Conservation (phyloP, 202 grass and related monocot species). For the Zizania palustris region DNA sequence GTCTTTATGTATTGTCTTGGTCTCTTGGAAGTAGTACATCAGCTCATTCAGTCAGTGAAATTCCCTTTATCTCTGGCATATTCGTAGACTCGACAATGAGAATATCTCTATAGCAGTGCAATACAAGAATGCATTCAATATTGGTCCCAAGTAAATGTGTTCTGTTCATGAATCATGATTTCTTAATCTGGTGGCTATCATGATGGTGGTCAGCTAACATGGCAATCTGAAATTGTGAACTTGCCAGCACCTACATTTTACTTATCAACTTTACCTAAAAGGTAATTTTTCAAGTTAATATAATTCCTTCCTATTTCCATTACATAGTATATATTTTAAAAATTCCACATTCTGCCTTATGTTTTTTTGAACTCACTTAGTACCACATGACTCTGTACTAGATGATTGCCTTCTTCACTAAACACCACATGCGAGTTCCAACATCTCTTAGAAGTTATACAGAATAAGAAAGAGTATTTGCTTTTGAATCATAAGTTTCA, state of each 20-base stretch:
- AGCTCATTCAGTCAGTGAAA: constrained; percentile 41
- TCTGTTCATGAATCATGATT: background rate
- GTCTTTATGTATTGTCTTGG: constrained; percentile 27
- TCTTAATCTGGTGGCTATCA: constrained; percentile 2
- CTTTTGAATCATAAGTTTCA: constrained; percentile 1
- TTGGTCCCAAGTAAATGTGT: constrained; percentile 16
- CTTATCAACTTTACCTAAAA: background rate
- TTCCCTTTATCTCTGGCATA: constrained; percentile 26
- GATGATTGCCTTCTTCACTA: constrained; percentile 12
- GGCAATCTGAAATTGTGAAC: constrained; percentile 7
- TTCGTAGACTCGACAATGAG: background rate
- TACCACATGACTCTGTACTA: background rate
- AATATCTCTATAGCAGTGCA: constrained; percentile 28
- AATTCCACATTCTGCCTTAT: background rate
- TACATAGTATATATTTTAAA: background rate
- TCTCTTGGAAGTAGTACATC: constrained; percentile 20
- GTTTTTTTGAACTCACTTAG: background rate
- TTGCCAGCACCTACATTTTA: background rate
- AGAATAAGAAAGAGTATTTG: constrained; percentile 4
- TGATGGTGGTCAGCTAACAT: constrained; percentile 13
- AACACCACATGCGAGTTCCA: background rate
- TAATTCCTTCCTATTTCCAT: background rate
- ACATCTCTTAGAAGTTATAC: constrained; percentile 23
- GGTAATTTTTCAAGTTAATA: background rate
- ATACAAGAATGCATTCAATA: constrained; percentile 19